Percentiles rank a stretch among this genome's conserved stretches.
Conservation (phyloP, 352 stramenopile species). For the Albugo candida region DNA sequence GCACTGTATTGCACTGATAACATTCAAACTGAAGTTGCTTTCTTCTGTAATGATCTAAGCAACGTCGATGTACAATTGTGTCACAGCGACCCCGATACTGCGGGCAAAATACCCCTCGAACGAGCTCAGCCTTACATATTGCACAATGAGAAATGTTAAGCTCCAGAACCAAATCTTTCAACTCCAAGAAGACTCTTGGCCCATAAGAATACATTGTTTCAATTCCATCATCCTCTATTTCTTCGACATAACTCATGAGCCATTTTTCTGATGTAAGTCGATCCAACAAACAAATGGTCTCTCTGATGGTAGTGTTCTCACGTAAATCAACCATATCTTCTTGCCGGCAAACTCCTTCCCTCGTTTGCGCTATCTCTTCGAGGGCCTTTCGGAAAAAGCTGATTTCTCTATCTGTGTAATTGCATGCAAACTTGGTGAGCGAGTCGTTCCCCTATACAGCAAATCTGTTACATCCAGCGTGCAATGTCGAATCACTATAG, state of each 20-base stretch:
- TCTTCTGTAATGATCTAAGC: conserved; percentile 41
- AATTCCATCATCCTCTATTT: neutral
- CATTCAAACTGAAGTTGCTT: conserved; percentile 44
- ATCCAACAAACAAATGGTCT: conserved; percentile 40
- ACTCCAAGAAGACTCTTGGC: conserved; percentile 44
- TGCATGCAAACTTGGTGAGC: conserved; percentile 49
- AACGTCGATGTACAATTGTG: conserved; percentile 25
- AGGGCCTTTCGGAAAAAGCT: conserved; percentile 67
- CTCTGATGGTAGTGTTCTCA: conserved; percentile 36
- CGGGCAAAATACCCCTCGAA: conserved; percentile 30
- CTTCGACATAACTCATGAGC: conserved; percentile 14
- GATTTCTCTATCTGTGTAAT: conserved; percentile 71
- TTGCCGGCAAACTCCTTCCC: conserved; percentile 1
- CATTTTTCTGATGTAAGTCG: conserved; percentile 50
- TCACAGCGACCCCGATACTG: conserved; percentile 12
- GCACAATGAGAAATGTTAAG: conserved; percentile 56
- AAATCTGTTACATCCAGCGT: too few relatives aligned
- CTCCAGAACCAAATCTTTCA: conserved; percentile 51
- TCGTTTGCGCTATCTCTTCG: conserved; percentile 27
- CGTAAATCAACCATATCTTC: conserved; percentile 51
- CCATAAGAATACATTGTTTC: conserved; percentile 31
- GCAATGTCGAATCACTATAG: too few relatives aligned
- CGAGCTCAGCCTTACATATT: conserved; percentile 57
- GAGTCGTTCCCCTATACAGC: conserved; percentile 26
- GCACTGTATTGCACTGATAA: conserved; percentile 15